These are phyloP conservation scores for Venturia aucupariae DNA, from an alignment of 2,329 filamentous ascomycete species.

Conservation along the genomic window DNA sequence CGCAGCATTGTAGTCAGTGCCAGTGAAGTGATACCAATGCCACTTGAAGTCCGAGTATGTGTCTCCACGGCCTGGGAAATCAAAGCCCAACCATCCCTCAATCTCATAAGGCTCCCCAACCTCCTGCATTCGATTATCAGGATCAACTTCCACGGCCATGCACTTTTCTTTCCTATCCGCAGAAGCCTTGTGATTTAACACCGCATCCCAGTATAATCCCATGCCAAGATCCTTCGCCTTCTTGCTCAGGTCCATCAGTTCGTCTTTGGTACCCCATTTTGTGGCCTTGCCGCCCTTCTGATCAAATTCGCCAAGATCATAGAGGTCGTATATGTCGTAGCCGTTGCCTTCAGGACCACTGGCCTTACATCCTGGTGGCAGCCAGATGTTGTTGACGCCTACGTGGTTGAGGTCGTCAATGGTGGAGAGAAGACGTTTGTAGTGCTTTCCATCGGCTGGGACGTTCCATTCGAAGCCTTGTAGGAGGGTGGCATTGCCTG, in stretches of 20 bases:
- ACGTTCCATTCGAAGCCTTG: constrained; percentile 68
- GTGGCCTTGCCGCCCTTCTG: constrained; percentile 55
- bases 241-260: constrained; percentile 45
- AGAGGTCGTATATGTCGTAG: constrained; percentile 55
- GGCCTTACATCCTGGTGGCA: constrained; percentile 63
- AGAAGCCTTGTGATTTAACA: constrained; percentile 63
- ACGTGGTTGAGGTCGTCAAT: constrained; percentile 47
- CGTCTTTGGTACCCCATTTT: constrained; percentile 60
- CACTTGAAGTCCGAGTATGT: constrained; percentile 55
- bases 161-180: constrained; percentile 57
- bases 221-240: constrained; percentile 46
- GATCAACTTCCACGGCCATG: constrained; percentile 54
- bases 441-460: constrained; percentile 52
- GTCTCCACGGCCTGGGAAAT: constrained; percentile 52
- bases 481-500: constrained; percentile 49
- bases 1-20: constrained; percentile 55
- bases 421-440: constrained; percentile 45
- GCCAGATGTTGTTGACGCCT: constrained; percentile 56
- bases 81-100: constrained; percentile 58
- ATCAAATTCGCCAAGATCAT: constrained; percentile 62
- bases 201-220: constrained; percentile 58
- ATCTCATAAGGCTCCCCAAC: constrained; percentile 51
- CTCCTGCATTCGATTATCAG: constrained; percentile 44
- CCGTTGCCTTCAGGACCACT: constrained; percentile 54
- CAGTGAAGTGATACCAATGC: constrained; percentile 58